phyloP scores from a whole-genome alignment of 2,329 filamentous ascomycete species.

The Ascochyta lentis region DNA sequence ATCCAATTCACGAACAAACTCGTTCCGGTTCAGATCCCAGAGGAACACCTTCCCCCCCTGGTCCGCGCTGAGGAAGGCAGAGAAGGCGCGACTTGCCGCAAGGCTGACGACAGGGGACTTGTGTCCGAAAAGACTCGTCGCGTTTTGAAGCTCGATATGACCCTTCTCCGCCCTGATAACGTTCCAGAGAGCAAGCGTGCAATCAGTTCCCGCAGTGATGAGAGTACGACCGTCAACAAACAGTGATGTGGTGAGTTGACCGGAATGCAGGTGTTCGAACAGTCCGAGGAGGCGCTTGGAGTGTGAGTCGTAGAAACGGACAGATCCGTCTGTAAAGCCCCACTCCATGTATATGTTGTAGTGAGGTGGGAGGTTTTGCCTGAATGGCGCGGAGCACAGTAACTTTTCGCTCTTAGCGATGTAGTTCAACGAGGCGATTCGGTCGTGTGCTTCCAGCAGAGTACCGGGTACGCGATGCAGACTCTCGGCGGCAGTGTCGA shows the following conservation, averaged over 20 bases:
- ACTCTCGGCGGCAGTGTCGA: constrained; percentile 79
- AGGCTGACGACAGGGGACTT: constrained; percentile 81
- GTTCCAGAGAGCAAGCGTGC: constrained; percentile 84
- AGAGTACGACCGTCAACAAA: constrained; percentile 91
- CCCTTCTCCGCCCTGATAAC: constrained; percentile 68
- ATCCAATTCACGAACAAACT: constrained; percentile 80
- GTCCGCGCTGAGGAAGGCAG: constrained; percentile 83
- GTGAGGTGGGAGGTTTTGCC: constrained; percentile 82
- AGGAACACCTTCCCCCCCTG: constrained; percentile 82
- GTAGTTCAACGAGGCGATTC: constrained; percentile 79
- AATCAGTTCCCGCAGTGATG: constrained; percentile 90
- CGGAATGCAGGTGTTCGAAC: constrained; percentile 92
- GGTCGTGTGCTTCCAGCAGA: constrained; percentile 76
- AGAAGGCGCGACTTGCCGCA: constrained; percentile 86
- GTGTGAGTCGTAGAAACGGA: constrained; percentile 88
- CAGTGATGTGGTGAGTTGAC: constrained; percentile 80
- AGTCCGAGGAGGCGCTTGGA: constrained; percentile 83
- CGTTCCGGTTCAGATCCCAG: constrained; percentile 92
- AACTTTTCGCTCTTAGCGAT: constrained; percentile 81
- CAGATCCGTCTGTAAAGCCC: constrained; percentile 91
- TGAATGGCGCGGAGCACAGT: constrained; percentile 81
- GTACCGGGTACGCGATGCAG: constrained; percentile 81
- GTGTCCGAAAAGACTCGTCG: constrained; percentile 87
- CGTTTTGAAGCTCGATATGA: constrained; percentile 77
- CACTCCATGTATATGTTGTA: constrained; percentile 95